Evolutionary conservation across 768 basidiomycete genomes (phyloP), one percentile per base, ranked within the genome.

Genomic region (Ramaria sp.): DNA sequence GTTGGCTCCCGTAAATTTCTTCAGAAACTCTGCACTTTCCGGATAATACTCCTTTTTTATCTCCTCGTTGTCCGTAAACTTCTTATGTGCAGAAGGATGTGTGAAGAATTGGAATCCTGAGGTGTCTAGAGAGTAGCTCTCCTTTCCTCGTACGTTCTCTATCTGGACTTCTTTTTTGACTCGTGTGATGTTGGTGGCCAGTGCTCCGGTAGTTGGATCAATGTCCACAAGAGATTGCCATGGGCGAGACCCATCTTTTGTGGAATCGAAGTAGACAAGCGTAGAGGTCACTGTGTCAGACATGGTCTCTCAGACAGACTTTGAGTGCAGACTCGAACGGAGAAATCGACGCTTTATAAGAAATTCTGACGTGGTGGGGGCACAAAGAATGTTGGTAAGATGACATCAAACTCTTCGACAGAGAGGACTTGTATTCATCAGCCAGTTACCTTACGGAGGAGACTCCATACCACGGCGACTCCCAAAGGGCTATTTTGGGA

Each of bases 21-120:
- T 73, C 37, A 73, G 58, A 18, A 73, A 59, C 52, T 67, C 67
- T 25, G 59, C 43, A 47, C 66, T 67, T 60, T 76, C 74, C 0
- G 66, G 63, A 50, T 73, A 74, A 56, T 76, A 75, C 32, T 66
- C 66, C 28, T 50, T 49, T 50, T 67, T 57, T 50, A 75, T 69
- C 50, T 64, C 70, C 13, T 63, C 60, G 9, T 71, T 67, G 32
- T 70, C 61, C 1, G 57, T 42, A 60, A 76, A 76, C 32, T 47
- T 27, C 13, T n/a, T 45, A 25, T 45, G 45, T 9, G 25, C 5
- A 28, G 57, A 53, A 2, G 60, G 58, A 41, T 70, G 63, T 36
- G 58, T 64, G 25, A 67, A 50, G 58, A 71, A 71, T 58, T 70
- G 67, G 62, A 77, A 77, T n/a, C 76, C 76, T n/a, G 69, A 67